Conservation (phyloP, 2,329 filamentous ascomycete species). For the Nemania diffusa region DNA sequence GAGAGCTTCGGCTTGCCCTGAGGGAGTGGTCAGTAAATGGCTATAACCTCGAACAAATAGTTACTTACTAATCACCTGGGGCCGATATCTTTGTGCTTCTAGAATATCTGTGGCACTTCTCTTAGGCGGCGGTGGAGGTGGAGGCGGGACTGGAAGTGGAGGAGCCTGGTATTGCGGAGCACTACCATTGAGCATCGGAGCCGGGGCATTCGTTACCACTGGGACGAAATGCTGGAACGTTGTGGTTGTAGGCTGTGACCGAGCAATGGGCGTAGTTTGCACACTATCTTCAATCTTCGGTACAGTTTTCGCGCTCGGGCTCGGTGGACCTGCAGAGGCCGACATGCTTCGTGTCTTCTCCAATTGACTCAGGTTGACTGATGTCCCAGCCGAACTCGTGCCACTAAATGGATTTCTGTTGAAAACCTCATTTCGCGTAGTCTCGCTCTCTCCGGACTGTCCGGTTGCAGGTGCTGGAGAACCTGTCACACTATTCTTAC, state of each 20-base stretch:
- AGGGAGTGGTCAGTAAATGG: constrained; percentile 31
- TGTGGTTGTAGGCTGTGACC: constrained; percentile 45
- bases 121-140: constrained; percentile 42
- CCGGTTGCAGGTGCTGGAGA: constrained; percentile 59
- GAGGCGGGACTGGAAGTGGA: constrained; percentile 28
- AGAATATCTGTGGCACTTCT: constrained; percentile 48
- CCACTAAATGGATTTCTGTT: constrained; percentile 47
- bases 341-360: constrained; percentile 57
- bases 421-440: constrained; percentile 47
- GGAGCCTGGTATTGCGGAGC: constrained; percentile 35
- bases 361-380: constrained; percentile 46
- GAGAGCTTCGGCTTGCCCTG: constrained; percentile 47
- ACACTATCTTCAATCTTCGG: constrained; percentile 52
- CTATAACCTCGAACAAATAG: neutral
- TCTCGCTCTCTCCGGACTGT: constrained; percentile 51
- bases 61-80: constrained; percentile 46
- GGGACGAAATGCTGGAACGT: constrained; percentile 46
- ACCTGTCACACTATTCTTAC: constrained; percentile 63
- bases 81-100: constrained; percentile 49
- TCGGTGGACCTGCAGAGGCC: constrained; percentile 57
- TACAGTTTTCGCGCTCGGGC: constrained; percentile 52
- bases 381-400: constrained; percentile 37
- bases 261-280: constrained; percentile 49
- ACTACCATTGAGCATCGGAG: constrained; percentile 36
- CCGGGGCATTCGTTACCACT: constrained; percentile 37